These are phyloP conservation scores for Crithidia expoeki DNA, from an alignment of 208 protist species.

Conservation along the genomic window DNA sequence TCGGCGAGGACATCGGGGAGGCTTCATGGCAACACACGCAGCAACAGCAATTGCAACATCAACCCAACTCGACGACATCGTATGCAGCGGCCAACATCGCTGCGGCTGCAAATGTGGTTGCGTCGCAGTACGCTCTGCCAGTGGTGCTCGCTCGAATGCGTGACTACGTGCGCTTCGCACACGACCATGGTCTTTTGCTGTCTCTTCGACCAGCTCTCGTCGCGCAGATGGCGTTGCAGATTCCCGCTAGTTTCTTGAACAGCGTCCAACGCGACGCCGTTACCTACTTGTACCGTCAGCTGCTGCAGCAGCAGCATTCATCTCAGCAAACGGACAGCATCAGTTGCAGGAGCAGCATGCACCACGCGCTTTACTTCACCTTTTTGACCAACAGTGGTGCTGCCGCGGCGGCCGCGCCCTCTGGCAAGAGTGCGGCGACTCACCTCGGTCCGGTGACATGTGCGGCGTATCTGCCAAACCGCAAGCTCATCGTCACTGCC, in stretches of 20 bases:
- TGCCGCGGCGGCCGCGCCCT: not conserved
- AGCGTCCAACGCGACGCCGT: conserved; percentile 37
- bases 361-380: conserved; percentile 20
- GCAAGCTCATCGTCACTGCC: conserved; percentile 52
- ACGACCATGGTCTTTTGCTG: conserved; percentile 53
- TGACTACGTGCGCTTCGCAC: conserved; percentile 82
- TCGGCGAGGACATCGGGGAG: conserved; percentile 44
- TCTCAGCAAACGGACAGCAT: conserved; percentile 5
- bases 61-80: not conserved
- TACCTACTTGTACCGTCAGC: conserved; percentile 29
- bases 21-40: conserved; percentile 13
- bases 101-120: not conserved
- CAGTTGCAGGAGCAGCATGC: not conserved
- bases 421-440: conserved; percentile 21
- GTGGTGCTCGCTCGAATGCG: conserved; percentile 47
- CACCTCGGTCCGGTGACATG: conserved; percentile 57
- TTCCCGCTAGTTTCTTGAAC: conserved; percentile 19
- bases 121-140: conserved; percentile 15
- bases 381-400: not conserved
- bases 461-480: conserved; percentile 44
- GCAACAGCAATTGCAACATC: not conserved
- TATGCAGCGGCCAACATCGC: not conserved
- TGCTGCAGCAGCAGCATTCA: conserved; percentile 2
- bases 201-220: conserved; percentile 61
- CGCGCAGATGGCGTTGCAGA: conserved; percentile 59